phyloP scores from a whole-genome alignment of 2,329 filamentous ascomycete species.

The Tolypocladium paradoxum region DNA sequence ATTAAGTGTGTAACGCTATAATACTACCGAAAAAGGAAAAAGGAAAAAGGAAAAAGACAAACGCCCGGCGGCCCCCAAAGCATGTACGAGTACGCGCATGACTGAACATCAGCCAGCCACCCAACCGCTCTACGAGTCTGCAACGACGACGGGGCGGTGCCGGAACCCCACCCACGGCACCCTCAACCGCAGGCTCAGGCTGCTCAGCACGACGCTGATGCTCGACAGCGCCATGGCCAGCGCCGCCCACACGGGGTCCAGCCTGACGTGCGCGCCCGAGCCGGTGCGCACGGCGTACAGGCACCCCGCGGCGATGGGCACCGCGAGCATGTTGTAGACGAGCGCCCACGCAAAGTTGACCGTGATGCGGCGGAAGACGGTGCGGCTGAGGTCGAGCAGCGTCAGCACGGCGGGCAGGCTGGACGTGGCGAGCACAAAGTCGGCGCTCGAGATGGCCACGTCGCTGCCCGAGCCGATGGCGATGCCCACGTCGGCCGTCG shows the following conservation, averaged over 20 bases:
- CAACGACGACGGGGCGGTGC: constrained; percentile 6
- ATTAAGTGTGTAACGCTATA: neutral
- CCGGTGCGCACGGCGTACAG: constrained; percentile 48
- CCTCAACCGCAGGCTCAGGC: constrained; percentile 53
- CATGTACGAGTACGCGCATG: neutral
- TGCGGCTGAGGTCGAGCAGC: constrained; percentile 58
- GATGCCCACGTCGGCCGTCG: constrained; percentile 71
- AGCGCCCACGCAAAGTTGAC: constrained; percentile 82
- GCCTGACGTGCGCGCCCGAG: constrained; percentile 42
- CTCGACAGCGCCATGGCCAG: constrained; percentile 89
- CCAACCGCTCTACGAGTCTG: neutral
- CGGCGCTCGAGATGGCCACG: constrained; percentile 70
- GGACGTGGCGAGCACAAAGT: constrained; percentile 71
- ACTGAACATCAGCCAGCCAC: neutral
- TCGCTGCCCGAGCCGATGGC: constrained; percentile 77
- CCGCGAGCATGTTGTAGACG: constrained; percentile 67
- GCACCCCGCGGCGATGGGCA: constrained; percentile 73
- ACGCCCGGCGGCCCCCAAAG: neutral
- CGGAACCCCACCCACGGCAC: constrained; percentile 34
- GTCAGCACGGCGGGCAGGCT: constrained; percentile 60
- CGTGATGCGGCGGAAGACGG: constrained; percentile 68
- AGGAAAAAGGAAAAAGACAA: neutral
- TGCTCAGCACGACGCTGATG: constrained; percentile 79
- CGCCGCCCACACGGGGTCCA: constrained; percentile 78
- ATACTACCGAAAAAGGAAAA: neutral